phyloP scores from a whole-genome alignment of 129 eudicot genomes.

The Saposhnikovia divaricata region DNA sequence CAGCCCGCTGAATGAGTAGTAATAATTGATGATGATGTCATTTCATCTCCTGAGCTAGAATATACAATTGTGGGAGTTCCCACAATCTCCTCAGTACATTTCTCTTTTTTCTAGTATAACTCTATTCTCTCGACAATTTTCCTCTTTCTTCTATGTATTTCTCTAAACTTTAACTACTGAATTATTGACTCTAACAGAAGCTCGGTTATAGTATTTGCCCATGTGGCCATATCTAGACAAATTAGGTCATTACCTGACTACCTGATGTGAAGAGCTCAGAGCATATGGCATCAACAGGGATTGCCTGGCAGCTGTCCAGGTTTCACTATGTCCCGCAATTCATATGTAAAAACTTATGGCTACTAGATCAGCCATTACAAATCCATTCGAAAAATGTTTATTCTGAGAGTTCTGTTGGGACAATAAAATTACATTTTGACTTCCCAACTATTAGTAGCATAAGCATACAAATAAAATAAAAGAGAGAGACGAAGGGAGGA shows the following conservation, averaged over 20 bases:
- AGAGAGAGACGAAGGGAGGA: no score
- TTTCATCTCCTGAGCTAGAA: not conserved
- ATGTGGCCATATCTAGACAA: not conserved
- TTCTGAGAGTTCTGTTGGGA: not conserved
- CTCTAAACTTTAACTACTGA: not conserved
- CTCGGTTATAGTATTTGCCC: not conserved
- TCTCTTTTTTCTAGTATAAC: not conserved
- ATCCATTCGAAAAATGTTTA: not conserved
- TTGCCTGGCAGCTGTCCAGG: not conserved
- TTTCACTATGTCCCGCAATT: not conserved
- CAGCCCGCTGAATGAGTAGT: not conserved
- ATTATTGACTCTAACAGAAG: not conserved
- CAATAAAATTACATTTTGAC: not conserved
- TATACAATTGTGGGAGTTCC: not conserved
- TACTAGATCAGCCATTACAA: not conserved
- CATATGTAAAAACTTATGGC: not conserved
- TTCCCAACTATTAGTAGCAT: not conserved
- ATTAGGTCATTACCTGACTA: not conserved
- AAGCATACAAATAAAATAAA: no score
- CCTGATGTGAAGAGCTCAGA: not conserved
- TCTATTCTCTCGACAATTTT: not conserved
- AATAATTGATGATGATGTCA: not conserved
- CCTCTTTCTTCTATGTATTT: not conserved
- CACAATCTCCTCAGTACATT: not conserved
- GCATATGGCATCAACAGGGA: not conserved